phyloP scores from a whole-genome alignment of 2,329 filamentous ascomycete species.

The Ophiocordyceps polyrhachis-furcata region DNA sequence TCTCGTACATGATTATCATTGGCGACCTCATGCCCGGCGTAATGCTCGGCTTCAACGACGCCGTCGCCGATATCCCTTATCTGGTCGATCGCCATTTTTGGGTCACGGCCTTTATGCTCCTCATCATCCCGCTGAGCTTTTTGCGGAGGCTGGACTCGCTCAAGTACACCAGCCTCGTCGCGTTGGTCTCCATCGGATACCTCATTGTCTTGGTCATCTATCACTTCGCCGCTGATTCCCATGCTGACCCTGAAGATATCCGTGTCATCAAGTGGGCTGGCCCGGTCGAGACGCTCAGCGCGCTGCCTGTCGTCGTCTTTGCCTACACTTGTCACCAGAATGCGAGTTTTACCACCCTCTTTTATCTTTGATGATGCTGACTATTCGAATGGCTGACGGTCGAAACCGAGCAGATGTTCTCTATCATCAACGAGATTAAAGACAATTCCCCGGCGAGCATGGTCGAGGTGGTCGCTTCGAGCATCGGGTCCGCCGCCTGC shows the following conservation, averaged over 20 bases:
- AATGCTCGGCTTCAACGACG: conserved; percentile 57
- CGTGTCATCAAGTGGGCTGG: conserved; percentile 64
- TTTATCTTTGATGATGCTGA: neutral
- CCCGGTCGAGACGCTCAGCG: conserved; percentile 59
- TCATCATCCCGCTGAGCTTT: conserved; percentile 89
- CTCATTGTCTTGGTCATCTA: conserved; percentile 84
- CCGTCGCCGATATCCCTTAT: conserved; percentile 44
- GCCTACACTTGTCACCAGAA: conserved; percentile 99
- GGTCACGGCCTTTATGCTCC: conserved; percentile 94
- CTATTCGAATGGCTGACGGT: conserved; percentile 8
- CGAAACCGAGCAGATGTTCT: conserved; percentile 60
- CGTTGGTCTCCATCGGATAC: conserved; percentile 84
- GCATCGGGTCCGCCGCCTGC: conserved; percentile 71
- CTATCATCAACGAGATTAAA: conserved; percentile 84
- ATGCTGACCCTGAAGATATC: conserved; percentile 55
- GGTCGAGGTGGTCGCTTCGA: conserved; percentile 59
- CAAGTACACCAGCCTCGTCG: conserved; percentile 90
- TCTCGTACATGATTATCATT: conserved; percentile 97
- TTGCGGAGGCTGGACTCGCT: conserved; percentile 80
- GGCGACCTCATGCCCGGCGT: conserved; percentile 97
- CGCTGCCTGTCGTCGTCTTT: conserved; percentile 89
- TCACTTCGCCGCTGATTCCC: conserved; percentile 69
- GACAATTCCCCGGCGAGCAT: conserved; percentile 62
- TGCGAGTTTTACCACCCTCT: conserved; percentile 26
- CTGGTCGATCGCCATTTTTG: conserved; percentile 85